These are phyloP conservation scores for Fusarium albosuccineum DNA, from an alignment of 2,329 filamentous ascomycete genomes.

Conservation along the genomic window DNA sequence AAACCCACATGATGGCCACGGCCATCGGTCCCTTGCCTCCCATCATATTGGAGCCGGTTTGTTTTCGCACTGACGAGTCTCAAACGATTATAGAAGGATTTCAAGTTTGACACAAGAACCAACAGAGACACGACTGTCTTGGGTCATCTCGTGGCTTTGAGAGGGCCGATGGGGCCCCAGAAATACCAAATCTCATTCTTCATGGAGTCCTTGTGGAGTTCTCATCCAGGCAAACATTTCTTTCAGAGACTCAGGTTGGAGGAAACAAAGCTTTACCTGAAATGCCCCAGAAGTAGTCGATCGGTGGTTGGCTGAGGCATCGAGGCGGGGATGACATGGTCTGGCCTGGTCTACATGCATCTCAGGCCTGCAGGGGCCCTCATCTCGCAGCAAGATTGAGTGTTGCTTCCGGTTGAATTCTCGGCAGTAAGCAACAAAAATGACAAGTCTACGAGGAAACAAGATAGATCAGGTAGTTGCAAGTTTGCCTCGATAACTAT, in stretches of 20 bases:
- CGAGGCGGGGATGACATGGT: slow-evolving; percentile 1
- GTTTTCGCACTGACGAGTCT: not conserved
- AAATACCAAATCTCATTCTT: not conserved
- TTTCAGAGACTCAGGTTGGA: not conserved
- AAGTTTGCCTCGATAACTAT: not conserved
- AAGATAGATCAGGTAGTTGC: not conserved
- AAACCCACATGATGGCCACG: slow-evolving; percentile 44
- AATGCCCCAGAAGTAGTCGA: not conserved
- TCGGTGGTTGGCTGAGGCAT: not conserved
- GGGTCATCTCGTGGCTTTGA: too few species aligned
- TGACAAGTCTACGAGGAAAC: slow-evolving; percentile 1
- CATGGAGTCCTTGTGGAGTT: not conserved
- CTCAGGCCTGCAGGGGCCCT: not conserved
- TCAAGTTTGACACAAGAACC: not conserved
- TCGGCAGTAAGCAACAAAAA: not conserved
- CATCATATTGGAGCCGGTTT: slow-evolving; percentile 26
- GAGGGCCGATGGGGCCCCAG: not conserved
- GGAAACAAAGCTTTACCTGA: slow-evolving; percentile 7
- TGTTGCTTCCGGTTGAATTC: not conserved
- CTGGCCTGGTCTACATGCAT: not conserved
- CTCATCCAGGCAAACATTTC: not conserved
- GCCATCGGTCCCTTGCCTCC: slow-evolving; percentile 36
- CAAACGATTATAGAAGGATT: not conserved
- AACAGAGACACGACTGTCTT: not conserved
- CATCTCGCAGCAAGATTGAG: not conserved